Percentiles rank a stretch among this genome's conserved stretches.
Conservation (phyloP, 257 asterid genomes). For the Solanum bulbocastanum region DNA sequence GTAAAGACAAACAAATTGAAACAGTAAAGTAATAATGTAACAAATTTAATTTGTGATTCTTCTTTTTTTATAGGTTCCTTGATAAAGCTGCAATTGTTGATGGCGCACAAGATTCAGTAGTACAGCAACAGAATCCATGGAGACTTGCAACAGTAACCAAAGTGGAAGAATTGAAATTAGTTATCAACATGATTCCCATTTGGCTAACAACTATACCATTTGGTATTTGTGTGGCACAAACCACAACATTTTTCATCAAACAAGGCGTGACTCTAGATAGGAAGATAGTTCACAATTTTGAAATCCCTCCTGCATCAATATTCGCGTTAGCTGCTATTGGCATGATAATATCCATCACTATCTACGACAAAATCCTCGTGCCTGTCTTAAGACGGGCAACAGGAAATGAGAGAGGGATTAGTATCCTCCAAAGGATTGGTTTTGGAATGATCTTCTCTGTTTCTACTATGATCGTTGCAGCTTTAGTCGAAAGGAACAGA, state of each 20-base stretch:
- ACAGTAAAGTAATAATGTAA: background rate
- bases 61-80: conserved; percentile 39
- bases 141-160: background rate
- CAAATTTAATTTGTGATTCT: background rate
- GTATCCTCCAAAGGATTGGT: conserved; percentile 65
- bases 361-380: conserved; percentile 55
- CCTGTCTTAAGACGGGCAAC: conserved; percentile 46
- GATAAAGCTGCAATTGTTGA: conserved; percentile 74
- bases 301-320: conserved; percentile 65
- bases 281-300: conserved; percentile 19
- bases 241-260: conserved; percentile 55
- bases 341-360: conserved; percentile 42
- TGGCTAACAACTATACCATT: conserved; percentile 62
- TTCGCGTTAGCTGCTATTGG: conserved; percentile 61
- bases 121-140: background rate
- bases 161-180: conserved; percentile 64
- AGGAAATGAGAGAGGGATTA: conserved; percentile 58
- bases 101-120: background rate
- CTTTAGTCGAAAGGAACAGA: conserved; percentile 49
- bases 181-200: conserved; percentile 62
- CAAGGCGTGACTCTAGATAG: conserved; percentile 33
- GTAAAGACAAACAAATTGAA: background rate
- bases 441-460: conserved; percentile 59
- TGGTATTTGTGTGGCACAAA: conserved; percentile 48
- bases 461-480: conserved; percentile 46